Evolutionary conservation across 768 basidiomycete species (phyloP), one percentile per base, ranked within the genome.

Genomic region (Leccinum olivaceopallidum): DNA sequence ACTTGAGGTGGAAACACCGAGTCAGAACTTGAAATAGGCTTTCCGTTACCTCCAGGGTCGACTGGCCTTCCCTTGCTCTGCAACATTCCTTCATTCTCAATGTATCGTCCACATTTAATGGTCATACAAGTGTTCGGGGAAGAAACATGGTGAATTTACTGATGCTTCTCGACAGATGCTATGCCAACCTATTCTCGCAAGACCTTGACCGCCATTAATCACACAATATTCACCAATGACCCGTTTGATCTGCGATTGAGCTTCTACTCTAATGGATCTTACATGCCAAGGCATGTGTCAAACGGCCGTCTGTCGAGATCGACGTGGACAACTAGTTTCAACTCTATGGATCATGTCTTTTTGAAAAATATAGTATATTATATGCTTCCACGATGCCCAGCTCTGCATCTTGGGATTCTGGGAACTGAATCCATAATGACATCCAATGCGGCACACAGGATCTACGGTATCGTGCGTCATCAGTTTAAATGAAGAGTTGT

Each of bases 1-100:
- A 30, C 8, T 44, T 14, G 6, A 72, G 71, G 72, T 53, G 65
- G 50, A 42, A 54, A 37, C 48, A 48, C 22, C 59, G 53, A 32
- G 56, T 49, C 50, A 62, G 64, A 44, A 28, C 32, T 12, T 32
- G 12, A 12, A 32, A 48, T 14, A 67, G 64, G 2, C 57, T 67
- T 53, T 42, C 69, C 78, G 49, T 71, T 83, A 13, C 81, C 80
- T 37, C 81, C 80, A 20, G 85, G 85, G 16, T 85, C 85, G 0
- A 78, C 71, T 55, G 80, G 79, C 48, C 71, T 85, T 42, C 74
- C 74, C 3, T 55, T 76, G 30, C 26, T 73, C 5, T 69, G 70
- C 3, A 70, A 57, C 42, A 12, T 57, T 6, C 49, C 16, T 42
- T 69, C 14, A 60, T 67, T 30, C 12, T 77, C 48, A 50, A 72